A percentile compares a stretch with the other conserved stretches of the same genome.
Conservation (phyloP, 2,329 filamentous ascomycete genomes). For the Colletotrichum simmondsii region DNA sequence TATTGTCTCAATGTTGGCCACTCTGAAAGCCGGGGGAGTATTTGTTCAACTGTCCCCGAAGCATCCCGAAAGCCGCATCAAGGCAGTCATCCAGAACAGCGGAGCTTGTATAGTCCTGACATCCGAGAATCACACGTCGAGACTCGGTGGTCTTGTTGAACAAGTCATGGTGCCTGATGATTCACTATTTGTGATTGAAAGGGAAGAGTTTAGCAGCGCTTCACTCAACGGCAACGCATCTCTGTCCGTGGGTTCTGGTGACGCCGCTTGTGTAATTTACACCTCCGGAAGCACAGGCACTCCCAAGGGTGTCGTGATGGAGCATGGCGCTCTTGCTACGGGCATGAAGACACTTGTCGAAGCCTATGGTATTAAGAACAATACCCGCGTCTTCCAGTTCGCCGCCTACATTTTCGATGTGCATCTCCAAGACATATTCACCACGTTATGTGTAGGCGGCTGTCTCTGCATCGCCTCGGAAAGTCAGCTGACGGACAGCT, state of each 20-base stretch:
- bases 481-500: constrained; percentile 58
- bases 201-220: no score
- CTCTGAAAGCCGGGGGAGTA: constrained; percentile 34
- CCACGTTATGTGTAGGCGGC: constrained; percentile 63
- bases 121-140: no score
- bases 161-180: no score
- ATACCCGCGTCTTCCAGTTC: constrained; percentile 52
- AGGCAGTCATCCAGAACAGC: neutral
- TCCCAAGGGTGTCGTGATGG: constrained; percentile 8
- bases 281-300: no score
- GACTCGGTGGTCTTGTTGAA: no score
- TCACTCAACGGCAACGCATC: no score
- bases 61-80: neutral
- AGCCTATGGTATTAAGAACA: neutral
- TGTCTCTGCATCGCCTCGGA: constrained; percentile 69
- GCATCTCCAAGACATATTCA: constrained; percentile 62
- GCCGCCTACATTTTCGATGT: constrained; percentile 64
- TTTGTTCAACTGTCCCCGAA: neutral
- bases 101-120: neutral
- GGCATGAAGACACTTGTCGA: neutral
- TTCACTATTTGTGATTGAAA: no score
- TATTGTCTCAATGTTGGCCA: constrained; percentile 32
- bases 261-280: no score
- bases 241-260: no score
- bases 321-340: neutral